Conservation (phyloP, 2,329 filamentous ascomycete genomes). For the Fusarium torulosum region DNA sequence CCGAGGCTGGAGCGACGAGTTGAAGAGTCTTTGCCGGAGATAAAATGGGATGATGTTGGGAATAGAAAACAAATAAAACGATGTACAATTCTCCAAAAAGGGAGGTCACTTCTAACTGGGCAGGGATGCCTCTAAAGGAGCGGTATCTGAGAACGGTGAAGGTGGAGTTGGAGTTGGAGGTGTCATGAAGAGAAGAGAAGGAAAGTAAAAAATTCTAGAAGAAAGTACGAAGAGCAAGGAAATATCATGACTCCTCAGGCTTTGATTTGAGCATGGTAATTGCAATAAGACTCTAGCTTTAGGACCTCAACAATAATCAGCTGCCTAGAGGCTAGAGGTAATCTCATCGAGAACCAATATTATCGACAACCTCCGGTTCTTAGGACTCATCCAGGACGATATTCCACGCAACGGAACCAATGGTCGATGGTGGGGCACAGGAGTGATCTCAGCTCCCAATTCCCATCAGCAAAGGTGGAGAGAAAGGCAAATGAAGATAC, state of each 20-base stretch:
- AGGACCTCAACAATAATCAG: conserved; percentile 27
- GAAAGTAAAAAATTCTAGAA: conserved; percentile 5
- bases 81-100: conserved; percentile 19
- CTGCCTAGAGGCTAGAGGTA: neutral
- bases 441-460: conserved; percentile 30
- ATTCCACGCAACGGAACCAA: conserved; percentile 10
- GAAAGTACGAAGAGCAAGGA: neutral
- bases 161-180: conserved; percentile 22
- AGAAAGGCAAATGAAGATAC: conserved; percentile 41
- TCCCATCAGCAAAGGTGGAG: conserved; percentile 22
- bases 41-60: conserved; percentile 28
- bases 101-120: conserved; percentile 15
- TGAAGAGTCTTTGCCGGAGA: conserved; percentile 12
- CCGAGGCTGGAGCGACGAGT: conserved; percentile 18
- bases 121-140: conserved; percentile 26
- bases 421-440: conserved; percentile 33
- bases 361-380: conserved; percentile 18
- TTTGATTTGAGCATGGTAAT: neutral
- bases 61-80: conserved; percentile 4
- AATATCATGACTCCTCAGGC: neutral
- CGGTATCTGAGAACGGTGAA: conserved; percentile 11
- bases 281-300: neutral
- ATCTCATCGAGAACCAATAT: conserved; percentile 8
- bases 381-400: neutral
- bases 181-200: conserved; percentile 18